These are phyloP conservation scores for Fusarium nisikadoi DNA, from an alignment of 2,329 filamentous ascomycete species.

Conservation along the genomic window DNA sequence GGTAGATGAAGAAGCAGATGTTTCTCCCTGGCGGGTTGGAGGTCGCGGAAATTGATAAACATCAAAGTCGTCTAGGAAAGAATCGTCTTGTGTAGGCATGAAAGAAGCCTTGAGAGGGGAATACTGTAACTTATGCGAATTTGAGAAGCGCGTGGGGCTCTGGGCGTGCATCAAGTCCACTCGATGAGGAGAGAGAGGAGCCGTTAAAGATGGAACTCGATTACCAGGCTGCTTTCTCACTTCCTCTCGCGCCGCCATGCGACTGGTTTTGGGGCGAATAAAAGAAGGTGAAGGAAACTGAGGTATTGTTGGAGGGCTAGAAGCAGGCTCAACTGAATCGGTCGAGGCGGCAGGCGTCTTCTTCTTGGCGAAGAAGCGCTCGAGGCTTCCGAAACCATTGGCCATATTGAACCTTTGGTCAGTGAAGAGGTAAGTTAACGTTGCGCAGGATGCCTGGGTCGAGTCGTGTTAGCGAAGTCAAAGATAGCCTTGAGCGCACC, in stretches of 20 bases:
- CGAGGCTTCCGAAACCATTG: constrained; percentile 60
- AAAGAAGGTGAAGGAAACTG: constrained; percentile 65
- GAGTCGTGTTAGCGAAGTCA: constrained; percentile 39
- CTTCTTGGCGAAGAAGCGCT: constrained; percentile 63
- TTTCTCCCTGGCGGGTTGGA: constrained; percentile 44
- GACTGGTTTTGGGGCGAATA: constrained; percentile 63
- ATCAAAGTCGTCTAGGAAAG: constrained; percentile 46
- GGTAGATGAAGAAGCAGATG: constrained; percentile 39
- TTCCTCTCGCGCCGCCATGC: constrained; percentile 68
- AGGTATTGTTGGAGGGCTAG: constrained; percentile 43
- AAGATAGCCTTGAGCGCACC: constrained; percentile 4
- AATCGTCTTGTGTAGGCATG: constrained; percentile 36
- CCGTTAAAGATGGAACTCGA: constrained; percentile 46
- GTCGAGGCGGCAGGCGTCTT: constrained; percentile 45
- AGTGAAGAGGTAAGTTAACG: constrained; percentile 25
- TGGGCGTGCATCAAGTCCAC: constrained; percentile 25
- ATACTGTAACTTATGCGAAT: constrained; percentile 27
- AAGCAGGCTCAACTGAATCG: constrained; percentile 39
- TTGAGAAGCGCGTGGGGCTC: constrained; percentile 16
- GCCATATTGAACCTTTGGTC: constrained; percentile 54
- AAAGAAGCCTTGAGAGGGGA: constrained; percentile 44
- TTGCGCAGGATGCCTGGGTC: constrained; percentile 39
- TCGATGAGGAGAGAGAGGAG: constrained; percentile 31
- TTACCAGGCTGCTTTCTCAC: constrained; percentile 45
- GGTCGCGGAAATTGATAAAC: constrained; percentile 54